Conservation (phyloP, 2,329 filamentous ascomycete species). For the Aphanoascus verrucosus region DNA sequence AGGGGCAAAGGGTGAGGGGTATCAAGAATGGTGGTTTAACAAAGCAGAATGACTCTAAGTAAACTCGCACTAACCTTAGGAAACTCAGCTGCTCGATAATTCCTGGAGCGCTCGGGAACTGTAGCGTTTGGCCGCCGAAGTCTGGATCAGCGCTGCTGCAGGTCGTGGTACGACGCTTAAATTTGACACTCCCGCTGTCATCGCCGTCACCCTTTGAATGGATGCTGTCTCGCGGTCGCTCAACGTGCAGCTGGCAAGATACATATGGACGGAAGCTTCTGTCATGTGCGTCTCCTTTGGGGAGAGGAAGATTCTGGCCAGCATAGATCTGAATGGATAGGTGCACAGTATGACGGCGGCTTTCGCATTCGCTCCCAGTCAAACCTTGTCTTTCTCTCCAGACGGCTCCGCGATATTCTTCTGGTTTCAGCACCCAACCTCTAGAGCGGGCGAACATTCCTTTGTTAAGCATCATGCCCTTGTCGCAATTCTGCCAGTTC, state of each 20-base stretch:
- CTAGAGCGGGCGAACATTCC: slow-evolving; percentile 74
- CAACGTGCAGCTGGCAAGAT: slow-evolving; percentile 71
- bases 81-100: slow-evolving; percentile 63
- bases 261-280: slow-evolving; percentile 62
- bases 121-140: slow-evolving; percentile 50
- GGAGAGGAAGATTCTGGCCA: slow-evolving; percentile 63
- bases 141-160: slow-evolving; percentile 52
- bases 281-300: slow-evolving; percentile 43
- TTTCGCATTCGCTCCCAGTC: slow-evolving; percentile 16
- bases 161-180: slow-evolving; percentile 50
- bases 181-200: slow-evolving; percentile 39
- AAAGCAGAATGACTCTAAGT: not conserved
- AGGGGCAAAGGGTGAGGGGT: not conserved
- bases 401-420: slow-evolving; percentile 49
- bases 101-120: slow-evolving; percentile 46
- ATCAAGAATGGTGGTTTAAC: too few species aligned
- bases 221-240: slow-evolving; percentile 47
- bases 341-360: slow-evolving; percentile 45
- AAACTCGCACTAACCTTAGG: slow-evolving; percentile 49
- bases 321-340: slow-evolving; percentile 64
- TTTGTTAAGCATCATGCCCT: slow-evolving; percentile 92
- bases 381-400: not conserved
- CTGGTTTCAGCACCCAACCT: slow-evolving; percentile 79
- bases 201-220: slow-evolving; percentile 41
- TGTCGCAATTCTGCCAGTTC: slow-evolving; percentile 87